These are phyloP conservation scores for Myochromella boudieri DNA, from an alignment of 768 basidiomycete species.

Conservation along the genomic window DNA sequence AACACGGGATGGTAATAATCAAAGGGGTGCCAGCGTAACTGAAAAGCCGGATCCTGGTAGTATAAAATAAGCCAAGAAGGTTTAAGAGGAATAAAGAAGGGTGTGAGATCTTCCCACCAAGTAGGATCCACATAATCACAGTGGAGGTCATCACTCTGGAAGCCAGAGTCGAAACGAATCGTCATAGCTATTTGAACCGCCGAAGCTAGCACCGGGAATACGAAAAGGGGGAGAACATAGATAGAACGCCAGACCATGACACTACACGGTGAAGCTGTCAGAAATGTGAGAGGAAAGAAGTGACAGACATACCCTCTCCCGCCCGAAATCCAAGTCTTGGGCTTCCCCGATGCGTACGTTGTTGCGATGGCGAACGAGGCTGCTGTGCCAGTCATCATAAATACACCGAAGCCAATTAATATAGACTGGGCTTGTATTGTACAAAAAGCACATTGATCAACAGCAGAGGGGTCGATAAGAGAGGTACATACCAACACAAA, in stretches of 20 bases:
- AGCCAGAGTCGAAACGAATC: constrained; percentile 41
- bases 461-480: neutral
- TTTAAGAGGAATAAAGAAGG: neutral
- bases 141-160: constrained; percentile 50
- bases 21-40: constrained; percentile 61
- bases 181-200: constrained; percentile 42
- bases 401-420: constrained; percentile 41
- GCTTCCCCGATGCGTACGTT: constrained; percentile 36
- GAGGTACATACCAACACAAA: constrained; percentile 51
- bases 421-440: constrained; percentile 39
- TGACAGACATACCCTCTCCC: constrained; percentile 24
- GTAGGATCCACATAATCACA: constrained; percentile 60
- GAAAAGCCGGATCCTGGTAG: constrained; percentile 64
- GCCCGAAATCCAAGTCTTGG: constrained; percentile 39
- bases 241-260: constrained; percentile 47
- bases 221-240: constrained; percentile 43
- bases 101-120: constrained; percentile 41
- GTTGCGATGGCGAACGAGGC: constrained; percentile 47
- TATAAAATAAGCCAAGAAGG: constrained; percentile 1
- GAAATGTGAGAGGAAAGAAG: constrained; percentile 7
- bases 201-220: constrained; percentile 49
- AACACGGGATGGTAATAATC: constrained; percentile 48
- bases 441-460: neutral
- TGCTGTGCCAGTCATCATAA: constrained; percentile 43
- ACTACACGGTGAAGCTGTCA: too few relatives aligned